These are phyloP conservation scores for Podila clonocystis DNA, from an alignment of 192 early-diverging fungal genomes.

Conservation along the genomic window DNA sequence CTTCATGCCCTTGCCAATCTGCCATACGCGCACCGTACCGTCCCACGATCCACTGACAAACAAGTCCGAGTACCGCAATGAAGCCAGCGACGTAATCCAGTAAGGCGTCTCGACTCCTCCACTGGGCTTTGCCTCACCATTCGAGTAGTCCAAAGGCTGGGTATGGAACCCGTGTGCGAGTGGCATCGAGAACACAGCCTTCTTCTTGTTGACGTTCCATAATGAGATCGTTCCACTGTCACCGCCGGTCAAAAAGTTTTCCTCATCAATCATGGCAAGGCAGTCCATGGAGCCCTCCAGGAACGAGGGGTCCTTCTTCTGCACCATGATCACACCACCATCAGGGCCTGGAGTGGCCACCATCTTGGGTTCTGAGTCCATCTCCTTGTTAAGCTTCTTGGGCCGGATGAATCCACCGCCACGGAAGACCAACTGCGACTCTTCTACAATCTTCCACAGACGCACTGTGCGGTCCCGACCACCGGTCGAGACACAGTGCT, in stretches of 20 bases:
- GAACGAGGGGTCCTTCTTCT: conserved; percentile 45
- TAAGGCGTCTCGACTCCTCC: conserved; percentile 61
- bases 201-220: conserved; percentile 94
- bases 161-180: conserved; percentile 78
- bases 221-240: conserved; percentile 92
- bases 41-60: conserved; percentile 93
- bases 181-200: conserved; percentile 84
- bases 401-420: conserved; percentile 67
- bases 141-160: conserved; percentile 55
- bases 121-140: conserved; percentile 21
- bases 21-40: conserved; percentile 90
- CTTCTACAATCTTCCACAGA: conserved; percentile 96
- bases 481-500: conserved; percentile 92
- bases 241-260: conserved; percentile 90
- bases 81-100: conserved; percentile 92
- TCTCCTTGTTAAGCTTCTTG: conserved; percentile 37
- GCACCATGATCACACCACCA: conserved; percentile 28
- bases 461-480: conserved; percentile 90
- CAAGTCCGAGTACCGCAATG: conserved; percentile 86
- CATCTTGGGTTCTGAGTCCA: conserved; percentile 17
- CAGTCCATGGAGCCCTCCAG: conserved; percentile 82
- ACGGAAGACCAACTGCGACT: conserved; percentile 92
- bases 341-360: conserved; percentile 15
- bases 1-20: conserved; percentile 73
- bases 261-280: conserved; percentile 93